Evolutionary conservation across 2,329 filamentous ascomycete species (phyloP), one percentile per base, ranked within the genome.

Genomic region (Huntiella bhutanensis): DNA sequence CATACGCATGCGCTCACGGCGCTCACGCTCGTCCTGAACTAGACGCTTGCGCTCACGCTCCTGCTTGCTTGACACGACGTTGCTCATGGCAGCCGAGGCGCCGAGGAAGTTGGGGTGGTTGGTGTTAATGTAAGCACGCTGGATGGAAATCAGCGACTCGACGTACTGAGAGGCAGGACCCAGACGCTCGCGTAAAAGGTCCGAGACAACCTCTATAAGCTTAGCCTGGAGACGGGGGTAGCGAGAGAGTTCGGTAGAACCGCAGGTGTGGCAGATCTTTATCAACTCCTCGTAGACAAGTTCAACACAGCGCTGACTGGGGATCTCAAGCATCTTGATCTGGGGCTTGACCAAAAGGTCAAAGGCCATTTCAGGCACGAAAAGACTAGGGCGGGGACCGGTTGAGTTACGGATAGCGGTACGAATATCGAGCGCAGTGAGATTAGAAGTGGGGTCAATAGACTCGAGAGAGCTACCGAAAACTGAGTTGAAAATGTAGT

Each of bases 21-120:
- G 85, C 53, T 86, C 80, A 54, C 82, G 77, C 62, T 96, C 87
- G 55, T 93, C 86, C 49, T 83, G 80, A 13, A 84, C 68, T 37
- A 82, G 63, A 35, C 71, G 74, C 60, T 85, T 87, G 61, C 85
- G 80, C 62, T 98, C 88, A 54, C 86, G 80, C 54, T 98, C 91
- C 60, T 96, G 86, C 64, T 91, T 94, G 58, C 82, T 88, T 58
- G 77, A 83, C 51, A 98, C 92, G 41, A 98, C 88, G 41, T 91
- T 86, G 54, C 85, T 88, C 91, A 98, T 98, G 52, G 91, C 91
- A 33, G 87, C 88, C 16, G 91, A 88, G 12, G 91, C 91, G 39
- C 91, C 91, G 12, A 96, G 75, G 67, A 98, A 98, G 63, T 98
- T 98, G 42, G 91, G 91, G 60, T 98, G 91, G 58, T 98, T 98